Evolutionary conservation across 1,139 yeast genomes (phyloP).

Genomic region (Candida sojae): DNA sequence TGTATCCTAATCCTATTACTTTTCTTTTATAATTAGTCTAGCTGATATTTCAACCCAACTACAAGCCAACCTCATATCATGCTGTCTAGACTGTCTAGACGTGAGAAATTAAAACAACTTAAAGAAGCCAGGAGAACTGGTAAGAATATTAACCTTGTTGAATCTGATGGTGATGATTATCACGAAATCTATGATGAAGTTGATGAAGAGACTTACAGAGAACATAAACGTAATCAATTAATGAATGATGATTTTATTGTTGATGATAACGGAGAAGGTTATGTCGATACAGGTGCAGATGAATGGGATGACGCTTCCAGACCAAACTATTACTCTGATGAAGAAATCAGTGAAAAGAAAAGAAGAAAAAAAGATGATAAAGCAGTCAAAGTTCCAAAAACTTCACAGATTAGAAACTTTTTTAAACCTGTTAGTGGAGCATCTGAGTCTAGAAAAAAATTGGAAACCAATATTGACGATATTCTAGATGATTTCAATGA

Average conservation of each 20-base stretch:
- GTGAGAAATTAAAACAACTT: slow-evolving; percentile 41
- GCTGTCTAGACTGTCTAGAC: slow-evolving; percentile 33
- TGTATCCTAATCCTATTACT: not conserved
- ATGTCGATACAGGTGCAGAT: slow-evolving; percentile 88
- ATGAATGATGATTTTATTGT: slow-evolving; percentile 92
- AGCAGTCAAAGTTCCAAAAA: slow-evolving; percentile 45
- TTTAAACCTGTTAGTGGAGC: slow-evolving; percentile 43
- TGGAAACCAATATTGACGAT: slow-evolving; percentile 45
- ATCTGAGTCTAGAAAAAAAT: slow-evolving; percentile 23
- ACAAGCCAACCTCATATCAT: slow-evolving; percentile 11
- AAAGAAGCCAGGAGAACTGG: slow-evolving; percentile 44
- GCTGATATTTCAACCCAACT: not conserved
- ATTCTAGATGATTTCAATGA: slow-evolving; percentile 45
- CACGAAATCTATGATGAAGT: slow-evolving; percentile 75
- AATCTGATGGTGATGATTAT: slow-evolving; percentile 23
- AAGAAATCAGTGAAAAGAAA: slow-evolving; percentile 33
- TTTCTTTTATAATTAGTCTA: slow-evolving; percentile 3
- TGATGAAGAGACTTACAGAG: slow-evolving; percentile 76
- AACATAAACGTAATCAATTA: slow-evolving; percentile 75
- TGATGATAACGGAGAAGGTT: slow-evolving; percentile 88
- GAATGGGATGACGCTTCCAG: slow-evolving; percentile 72
- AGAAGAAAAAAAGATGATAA: slow-evolving; percentile 34
- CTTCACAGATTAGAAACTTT: slow-evolving; percentile 54
- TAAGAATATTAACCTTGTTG: slow-evolving; percentile 19
- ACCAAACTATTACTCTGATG: slow-evolving; percentile 55